These are phyloP conservation scores for Crataegus laevigata DNA, from an alignment of 306 rosid species.

Conservation along the genomic window DNA sequence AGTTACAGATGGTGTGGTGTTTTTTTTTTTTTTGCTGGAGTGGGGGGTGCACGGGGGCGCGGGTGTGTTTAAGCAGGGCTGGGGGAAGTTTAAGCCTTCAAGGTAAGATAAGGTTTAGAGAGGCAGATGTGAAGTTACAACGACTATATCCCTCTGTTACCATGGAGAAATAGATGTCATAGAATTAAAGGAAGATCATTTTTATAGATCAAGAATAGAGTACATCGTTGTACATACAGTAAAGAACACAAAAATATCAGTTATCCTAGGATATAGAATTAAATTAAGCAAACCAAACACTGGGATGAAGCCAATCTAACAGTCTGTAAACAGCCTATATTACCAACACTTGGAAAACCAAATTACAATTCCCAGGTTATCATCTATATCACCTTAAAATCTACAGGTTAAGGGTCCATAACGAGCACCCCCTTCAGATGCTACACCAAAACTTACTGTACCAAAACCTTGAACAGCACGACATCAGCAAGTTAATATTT, in stretches of 20 bases:
- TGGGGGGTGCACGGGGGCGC: fast-evolving
- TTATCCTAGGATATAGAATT: background rate
- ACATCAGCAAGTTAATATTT: background rate
- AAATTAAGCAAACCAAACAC: background rate
- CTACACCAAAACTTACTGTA: background rate
- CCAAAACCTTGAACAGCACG: background rate
- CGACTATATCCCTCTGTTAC: background rate
- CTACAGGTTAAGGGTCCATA: background rate
- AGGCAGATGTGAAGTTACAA: background rate
- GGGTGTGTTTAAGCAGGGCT: background rate
- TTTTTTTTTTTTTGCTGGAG: no score
- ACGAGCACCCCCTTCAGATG: background rate
- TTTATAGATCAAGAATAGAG: background rate
- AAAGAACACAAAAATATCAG: background rate
- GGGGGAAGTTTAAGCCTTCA: background rate
- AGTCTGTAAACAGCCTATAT: background rate
- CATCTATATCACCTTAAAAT: background rate
- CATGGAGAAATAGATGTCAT: background rate
- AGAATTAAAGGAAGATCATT: background rate
- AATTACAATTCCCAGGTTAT: background rate
- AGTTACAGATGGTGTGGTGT: background rate
- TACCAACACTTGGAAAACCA: background rate
- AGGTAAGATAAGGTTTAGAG: background rate
- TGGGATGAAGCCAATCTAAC: background rate
- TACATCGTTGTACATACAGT: background rate